These are phyloP conservation scores for Daedaleopsis nitida DNA, from an alignment of 768 basidiomycete species.

Conservation along the genomic window DNA sequence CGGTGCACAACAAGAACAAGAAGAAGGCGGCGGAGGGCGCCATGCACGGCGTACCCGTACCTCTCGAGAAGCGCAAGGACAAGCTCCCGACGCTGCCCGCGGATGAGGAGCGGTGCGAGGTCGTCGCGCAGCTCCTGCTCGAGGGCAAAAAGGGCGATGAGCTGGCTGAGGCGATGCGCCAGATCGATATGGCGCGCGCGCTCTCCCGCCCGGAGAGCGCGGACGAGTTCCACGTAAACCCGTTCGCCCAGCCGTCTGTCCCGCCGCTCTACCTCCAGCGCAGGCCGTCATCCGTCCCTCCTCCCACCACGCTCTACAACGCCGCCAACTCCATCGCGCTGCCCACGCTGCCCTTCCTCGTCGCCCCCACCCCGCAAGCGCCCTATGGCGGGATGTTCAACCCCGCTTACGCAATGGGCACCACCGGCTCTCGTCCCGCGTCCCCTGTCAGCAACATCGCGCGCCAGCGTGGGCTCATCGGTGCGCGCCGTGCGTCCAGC, in stretches of 20 bases:
- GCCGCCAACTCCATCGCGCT: slow-evolving; percentile 40
- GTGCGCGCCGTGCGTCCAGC: slow-evolving; percentile 53
- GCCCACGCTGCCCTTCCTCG: slow-evolving; percentile 46
- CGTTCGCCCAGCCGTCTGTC: slow-evolving; percentile 9
- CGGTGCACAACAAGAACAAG: slow-evolving; percentile 50
- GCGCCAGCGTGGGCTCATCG: slow-evolving; percentile 43
- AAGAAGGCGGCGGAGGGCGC: slow-evolving; percentile 33
- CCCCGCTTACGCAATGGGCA: not conserved
- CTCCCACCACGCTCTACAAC: slow-evolving; percentile 44
- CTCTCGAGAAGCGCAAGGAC: slow-evolving; percentile 35
- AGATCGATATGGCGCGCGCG: slow-evolving; percentile 42
- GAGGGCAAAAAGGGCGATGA: slow-evolving; percentile 73
- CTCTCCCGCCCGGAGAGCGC: slow-evolving; percentile 19
- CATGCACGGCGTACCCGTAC: slow-evolving; percentile 1
- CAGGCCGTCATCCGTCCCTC: slow-evolving; percentile 65
- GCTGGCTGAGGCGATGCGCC: slow-evolving; percentile 61
- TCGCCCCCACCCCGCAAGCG: slow-evolving; percentile 15
- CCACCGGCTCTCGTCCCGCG: slow-evolving; percentile 38
- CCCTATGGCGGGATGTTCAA: slow-evolving; percentile 8
- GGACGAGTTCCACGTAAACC: slow-evolving; percentile 19
- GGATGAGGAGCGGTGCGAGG: slow-evolving; percentile 42
- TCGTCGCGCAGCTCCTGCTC: slow-evolving; percentile 63
- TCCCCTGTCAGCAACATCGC: slow-evolving; percentile 51
- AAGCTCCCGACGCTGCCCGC: slow-evolving; percentile 25
- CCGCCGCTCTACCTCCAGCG: slow-evolving; percentile 42